These are phyloP conservation scores for Mucor indicus DNA, from an alignment of 371 early-diverging fungal genomes.

Conservation along the genomic window DNA sequence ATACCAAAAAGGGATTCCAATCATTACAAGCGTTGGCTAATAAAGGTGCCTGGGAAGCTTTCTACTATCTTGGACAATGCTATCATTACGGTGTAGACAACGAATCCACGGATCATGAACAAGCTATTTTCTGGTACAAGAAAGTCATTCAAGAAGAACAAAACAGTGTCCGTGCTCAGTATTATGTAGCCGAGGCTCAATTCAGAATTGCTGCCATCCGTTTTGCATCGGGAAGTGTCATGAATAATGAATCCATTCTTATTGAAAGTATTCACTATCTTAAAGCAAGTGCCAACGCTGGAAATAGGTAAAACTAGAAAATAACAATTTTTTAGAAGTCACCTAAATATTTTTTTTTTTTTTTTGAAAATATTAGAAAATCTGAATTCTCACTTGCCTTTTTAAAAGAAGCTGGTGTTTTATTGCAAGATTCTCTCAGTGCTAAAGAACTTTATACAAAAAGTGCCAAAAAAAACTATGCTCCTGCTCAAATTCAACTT, in stretches of 20 bases:
- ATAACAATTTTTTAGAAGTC: too few relatives aligned
- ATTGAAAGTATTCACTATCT: conserved; percentile 39
- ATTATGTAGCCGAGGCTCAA: conserved; percentile 44
- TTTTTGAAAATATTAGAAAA: conserved; percentile 6
- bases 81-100: conserved; percentile 31
- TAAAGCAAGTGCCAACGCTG: conserved; percentile 12
- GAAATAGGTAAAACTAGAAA: conserved; percentile 17
- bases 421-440: conserved; percentile 19
- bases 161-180: conserved; percentile 4
- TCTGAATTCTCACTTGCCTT: conserved; percentile 14
- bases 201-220: conserved; percentile 48
- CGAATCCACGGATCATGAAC: conserved; percentile 29
- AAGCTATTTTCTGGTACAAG: conserved; percentile 64
- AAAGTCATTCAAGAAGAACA: conserved; percentile 14
- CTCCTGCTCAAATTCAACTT: conserved; percentile 39
- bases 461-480: conserved; percentile 43
- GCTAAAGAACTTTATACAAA: conserved; percentile 26
- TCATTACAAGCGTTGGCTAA: conserved; percentile 27
- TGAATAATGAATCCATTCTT: conserved; percentile 48
- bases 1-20: conserved; percentile 28
- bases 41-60: conserved; percentile 36
- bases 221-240: conserved; percentile 6
- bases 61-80: conserved; percentile 36
- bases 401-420: conserved; percentile 20
- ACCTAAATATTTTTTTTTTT: background rate